A percentile compares a stretch with the other conserved stretches of the same genome.
phyloP scores from a whole-genome alignment of 176 grass and related monocot species.

The Carex parvula region DNA sequence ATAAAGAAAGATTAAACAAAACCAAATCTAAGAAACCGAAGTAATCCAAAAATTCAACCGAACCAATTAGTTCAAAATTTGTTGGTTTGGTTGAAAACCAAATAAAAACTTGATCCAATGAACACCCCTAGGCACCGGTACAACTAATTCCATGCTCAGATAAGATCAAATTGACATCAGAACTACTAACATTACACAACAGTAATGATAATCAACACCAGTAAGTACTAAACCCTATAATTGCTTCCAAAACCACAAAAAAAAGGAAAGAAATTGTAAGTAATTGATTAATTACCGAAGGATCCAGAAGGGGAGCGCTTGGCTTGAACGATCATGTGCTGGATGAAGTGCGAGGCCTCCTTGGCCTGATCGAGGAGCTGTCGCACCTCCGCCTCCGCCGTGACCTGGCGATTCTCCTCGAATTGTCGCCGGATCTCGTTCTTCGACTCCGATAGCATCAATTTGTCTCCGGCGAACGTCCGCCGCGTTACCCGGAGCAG shows the following conservation, averaged over 20 bases:
- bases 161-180: too few species aligned
- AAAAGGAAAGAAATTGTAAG: not conserved
- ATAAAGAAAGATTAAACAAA: too few species aligned
- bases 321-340: conserved; percentile 88
- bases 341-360: conserved; percentile 85
- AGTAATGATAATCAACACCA: too few species aligned
- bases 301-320: conserved; percentile 56
- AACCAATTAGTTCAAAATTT: too few species aligned
- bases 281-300: conserved; percentile 38
- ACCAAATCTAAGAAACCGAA: too few species aligned
- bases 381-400: conserved; percentile 41
- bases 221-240: too few species aligned
- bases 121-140: too few species aligned
- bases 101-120: too few species aligned
- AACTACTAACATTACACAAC: too few species aligned
- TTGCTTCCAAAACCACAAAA: not conserved
- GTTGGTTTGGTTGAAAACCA: too few species aligned
- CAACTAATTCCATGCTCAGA: too few species aligned
- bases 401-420: conserved; percentile 54
- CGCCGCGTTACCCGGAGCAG: conserved; percentile 74
- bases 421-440: conserved; percentile 88
- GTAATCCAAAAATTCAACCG: too few species aligned
- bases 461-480: conserved; percentile 71
- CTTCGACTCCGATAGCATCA: conserved; percentile 77
- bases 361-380: conserved; percentile 54